These are phyloP conservation scores for Dendrobium nobile DNA, from an alignment of 106 monocot species.

Conservation along the genomic window DNA sequence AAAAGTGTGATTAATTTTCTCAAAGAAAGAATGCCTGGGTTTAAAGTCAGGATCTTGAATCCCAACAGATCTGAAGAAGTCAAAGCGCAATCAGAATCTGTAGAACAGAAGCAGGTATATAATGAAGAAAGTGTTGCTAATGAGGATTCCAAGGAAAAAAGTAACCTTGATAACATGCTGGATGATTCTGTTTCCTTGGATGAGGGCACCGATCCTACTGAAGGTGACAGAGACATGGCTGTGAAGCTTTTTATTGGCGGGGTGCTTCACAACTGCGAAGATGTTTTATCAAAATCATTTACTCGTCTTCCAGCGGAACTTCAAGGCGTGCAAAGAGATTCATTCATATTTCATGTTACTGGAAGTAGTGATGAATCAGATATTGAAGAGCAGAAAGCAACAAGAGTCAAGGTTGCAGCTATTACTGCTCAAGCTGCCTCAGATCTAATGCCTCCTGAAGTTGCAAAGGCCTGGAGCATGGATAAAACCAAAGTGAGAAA, in stretches of 20 bases:
- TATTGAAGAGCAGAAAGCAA: constrained; percentile 34
- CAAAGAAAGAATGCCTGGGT: constrained; percentile 76
- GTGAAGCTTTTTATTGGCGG: constrained; percentile 75
- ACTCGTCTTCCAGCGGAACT: constrained; percentile 62
- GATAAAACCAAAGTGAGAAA: constrained; percentile 31
- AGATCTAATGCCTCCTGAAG: constrained; percentile 83
- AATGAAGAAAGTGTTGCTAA: constrained; percentile 27
- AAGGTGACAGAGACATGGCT: constrained; percentile 22
- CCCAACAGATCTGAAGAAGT: constrained; percentile 44
- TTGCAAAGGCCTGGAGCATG: constrained; percentile 56
- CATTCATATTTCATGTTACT: constrained; percentile 56
- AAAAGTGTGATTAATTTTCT: constrained; percentile 71
- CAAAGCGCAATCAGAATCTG: constrained; percentile 46
- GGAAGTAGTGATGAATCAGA: constrained; percentile 33
- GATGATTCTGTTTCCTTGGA: constrained; percentile 23
- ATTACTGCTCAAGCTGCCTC: constrained; percentile 67
- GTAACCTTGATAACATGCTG: constrained; percentile 27
- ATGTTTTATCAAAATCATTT: constrained; percentile 47
- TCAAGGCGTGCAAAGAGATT: constrained; percentile 44
- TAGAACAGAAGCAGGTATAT: constrained; percentile 53
- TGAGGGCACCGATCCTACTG: constrained; percentile 26
- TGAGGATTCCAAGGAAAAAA: constrained; percentile 37
- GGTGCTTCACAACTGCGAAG: constrained; percentile 79
- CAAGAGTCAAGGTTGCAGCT: constrained; percentile 57
- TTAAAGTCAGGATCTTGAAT: constrained; percentile 73